Base-by-base conservation (phyloP, 306 rosid genomes). In the Cucumis hystrix region DNA sequence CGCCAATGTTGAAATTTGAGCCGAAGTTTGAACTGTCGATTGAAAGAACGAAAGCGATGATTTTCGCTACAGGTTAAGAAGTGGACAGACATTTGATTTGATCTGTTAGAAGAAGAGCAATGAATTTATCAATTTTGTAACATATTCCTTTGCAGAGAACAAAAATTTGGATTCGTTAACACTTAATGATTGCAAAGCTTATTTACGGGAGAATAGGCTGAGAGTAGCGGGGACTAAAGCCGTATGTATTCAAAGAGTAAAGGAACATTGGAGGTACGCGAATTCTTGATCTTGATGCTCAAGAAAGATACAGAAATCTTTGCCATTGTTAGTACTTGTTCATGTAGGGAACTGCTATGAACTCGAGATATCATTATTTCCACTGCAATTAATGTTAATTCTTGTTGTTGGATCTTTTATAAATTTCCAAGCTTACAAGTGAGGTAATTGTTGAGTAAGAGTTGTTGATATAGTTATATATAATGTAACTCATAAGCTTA, bases 181-280 rank as follows among this genome's bases (percentile, higher is more conserved):
- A 80, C 85, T 89, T 35, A 78, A 80, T 70, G 85, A 84, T 64
- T 88, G 97, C 86, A 89, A 92, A 86, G 89, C 86, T 18, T 92
- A 89, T 86, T 79, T 89, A 58, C 86, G 93, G 79, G 81, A 79
- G 80, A 80, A 87, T 23, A 88, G 90, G 51, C 88, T 89, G 63
- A 86, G 95, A 78, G 73, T 92, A 16, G 82, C 88, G 8, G 97
- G 96, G 72, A 88, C 79, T 35, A 89, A 89, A 82, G 79, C 82
- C 0, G 83, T 87, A 67, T 92, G 96, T 70, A 73, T 87, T 15
- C 87, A 85, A 23, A 85, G 97, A 84, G 83, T 92, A 10, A 45
- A 45, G 78, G 97, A 89, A 54, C 96, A 92, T 59, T 84, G 86
- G 91, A 88, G 97, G 97, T 86, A 80, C 66, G 39, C 12, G 4